Evolutionary conservation across 495 filamentous ascomycete genomes (phyloP).

Genomic region (Darksidea phi): DNA sequence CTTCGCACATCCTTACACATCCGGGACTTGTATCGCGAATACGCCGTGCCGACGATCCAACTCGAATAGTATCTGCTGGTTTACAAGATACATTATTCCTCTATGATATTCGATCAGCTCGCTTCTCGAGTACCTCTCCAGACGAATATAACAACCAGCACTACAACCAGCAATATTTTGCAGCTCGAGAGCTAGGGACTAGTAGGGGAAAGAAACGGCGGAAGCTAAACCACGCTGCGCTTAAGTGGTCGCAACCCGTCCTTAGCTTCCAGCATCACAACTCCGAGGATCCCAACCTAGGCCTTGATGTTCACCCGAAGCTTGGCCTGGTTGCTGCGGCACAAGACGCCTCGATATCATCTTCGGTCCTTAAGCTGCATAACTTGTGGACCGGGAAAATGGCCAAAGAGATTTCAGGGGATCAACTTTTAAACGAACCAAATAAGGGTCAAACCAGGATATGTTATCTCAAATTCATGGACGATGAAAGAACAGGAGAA

Average conservation of each 20-base stretch:
- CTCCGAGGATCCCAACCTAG: constrained; percentile 15
- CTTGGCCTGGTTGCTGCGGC: constrained; percentile 39
- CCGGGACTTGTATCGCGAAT: constrained; percentile 23
- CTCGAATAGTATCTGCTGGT: constrained; percentile 34
- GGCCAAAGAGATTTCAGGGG: constrained; percentile 13
- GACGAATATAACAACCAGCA: not conserved
- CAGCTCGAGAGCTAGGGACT: not conserved
- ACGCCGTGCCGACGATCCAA: constrained; percentile 24
- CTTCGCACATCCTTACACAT: constrained; percentile 24
- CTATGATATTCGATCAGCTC: constrained; percentile 38
- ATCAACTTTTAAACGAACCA: too few species aligned
- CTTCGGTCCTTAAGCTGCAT: constrained; percentile 6
- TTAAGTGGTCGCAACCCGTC: constrained; percentile 4
- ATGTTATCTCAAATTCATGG: too few species aligned
- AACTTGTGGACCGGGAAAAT: constrained; percentile 31
- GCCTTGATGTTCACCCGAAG: constrained; percentile 34
- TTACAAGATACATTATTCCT: constrained; percentile 30
- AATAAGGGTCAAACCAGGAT: too few species aligned
- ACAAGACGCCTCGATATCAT: constrained; percentile 18
- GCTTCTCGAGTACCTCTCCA: not conserved
- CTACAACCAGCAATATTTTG: not conserved
- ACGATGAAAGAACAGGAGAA: too few species aligned
- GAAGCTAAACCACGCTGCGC: not conserved
- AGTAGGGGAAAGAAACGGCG: not conserved
- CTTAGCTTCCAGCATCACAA: constrained; percentile 27